Evolutionary conservation across 805 yeast species (phyloP), one percentile per base, ranked within the genome.

Genomic region (Candida xiaguanensis): DNA sequence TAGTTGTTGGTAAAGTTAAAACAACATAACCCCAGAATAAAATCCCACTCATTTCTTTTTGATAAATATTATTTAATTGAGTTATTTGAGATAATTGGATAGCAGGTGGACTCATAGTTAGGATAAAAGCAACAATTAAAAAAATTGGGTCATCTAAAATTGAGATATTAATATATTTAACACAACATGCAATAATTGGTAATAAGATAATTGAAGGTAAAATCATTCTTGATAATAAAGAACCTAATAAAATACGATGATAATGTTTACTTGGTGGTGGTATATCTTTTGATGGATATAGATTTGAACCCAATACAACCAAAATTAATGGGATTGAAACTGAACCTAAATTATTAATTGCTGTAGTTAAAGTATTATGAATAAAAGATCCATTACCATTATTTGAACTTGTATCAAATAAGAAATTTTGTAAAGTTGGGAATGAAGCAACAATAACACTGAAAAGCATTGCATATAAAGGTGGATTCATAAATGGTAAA

Each of bases 71-170:
- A 56, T 85, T 85, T 50, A 85, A 65, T 53, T 83, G 91, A 39
- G 88, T 82, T 45, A 85, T 85, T 55, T 85, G 95, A 17, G 89
- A 81, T 41, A 85, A 65, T 59, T 85, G 95, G 48, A 85, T 84
- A 4, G 91, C 93, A 2, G 95, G 93, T 2, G 95, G 93, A 1
- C 89, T 77, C 3, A 83, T 77, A 1, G 90, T 84, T 45, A 85
- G 70, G 22, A 85, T 70, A 52, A 85, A 85, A 8, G 87, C 79
- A 31, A 85, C 90, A 44, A 85, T 78, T 51, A 85, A 65, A 52
- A 85, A 85, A 30, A 85, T 85, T 26, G 95, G 95, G 57, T 85
- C 95, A 55, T 82, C 88, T 57, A 85, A 65, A 25, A 85, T 82
- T 38, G 88, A 79, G 14, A 80, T 71, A 23, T 75, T 74, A 45